A percentile compares a stretch with the other conserved stretches of the same genome.
These are phyloP conservation scores for Colletotrichum navitas DNA, from an alignment of 2,329 filamentous ascomycete species.

Conservation along the genomic window DNA sequence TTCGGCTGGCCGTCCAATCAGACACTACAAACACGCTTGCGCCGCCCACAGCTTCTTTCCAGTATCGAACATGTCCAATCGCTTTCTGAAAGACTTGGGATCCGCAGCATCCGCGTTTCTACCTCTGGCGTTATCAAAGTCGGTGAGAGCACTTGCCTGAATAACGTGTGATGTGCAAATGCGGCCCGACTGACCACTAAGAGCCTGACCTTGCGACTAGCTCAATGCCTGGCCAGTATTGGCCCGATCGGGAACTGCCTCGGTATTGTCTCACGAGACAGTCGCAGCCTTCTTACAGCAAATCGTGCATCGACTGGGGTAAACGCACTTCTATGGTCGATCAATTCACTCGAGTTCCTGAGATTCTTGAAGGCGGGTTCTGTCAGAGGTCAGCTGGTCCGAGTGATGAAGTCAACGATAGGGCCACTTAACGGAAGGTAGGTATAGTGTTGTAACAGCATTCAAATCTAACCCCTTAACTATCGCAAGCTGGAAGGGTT, in stretches of 20 bases:
- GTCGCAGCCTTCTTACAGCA: neutral
- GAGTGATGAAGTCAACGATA: too few relatives aligned
- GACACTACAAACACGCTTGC: too few relatives aligned
- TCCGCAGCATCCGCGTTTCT: slow-evolving; percentile 1
- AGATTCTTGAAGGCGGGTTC: neutral
- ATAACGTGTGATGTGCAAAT: neutral
- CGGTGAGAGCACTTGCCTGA: neutral
- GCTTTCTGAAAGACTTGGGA: neutral
- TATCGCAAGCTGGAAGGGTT: too few relatives aligned
- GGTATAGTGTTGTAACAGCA: too few relatives aligned
- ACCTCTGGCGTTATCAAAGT: neutral
- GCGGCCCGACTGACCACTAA: neutral
- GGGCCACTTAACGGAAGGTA: too few relatives aligned
- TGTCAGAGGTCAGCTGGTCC: too few relatives aligned
- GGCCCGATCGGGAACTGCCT: neutral
- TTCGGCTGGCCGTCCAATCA: too few relatives aligned
- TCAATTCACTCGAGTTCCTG: neutral
- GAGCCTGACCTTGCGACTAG: neutral
- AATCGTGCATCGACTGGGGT: neutral
- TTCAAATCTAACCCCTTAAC: too few relatives aligned
- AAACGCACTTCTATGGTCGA: neutral
- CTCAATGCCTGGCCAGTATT: neutral
- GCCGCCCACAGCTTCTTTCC: neutral
- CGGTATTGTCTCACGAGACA: neutral
- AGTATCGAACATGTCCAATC: neutral